A percentile compares a stretch with the other conserved stretches of the same genome.
Conservation (phyloP, 352 stramenopile genomes). For the Phytopythium ostracodes region DNA sequence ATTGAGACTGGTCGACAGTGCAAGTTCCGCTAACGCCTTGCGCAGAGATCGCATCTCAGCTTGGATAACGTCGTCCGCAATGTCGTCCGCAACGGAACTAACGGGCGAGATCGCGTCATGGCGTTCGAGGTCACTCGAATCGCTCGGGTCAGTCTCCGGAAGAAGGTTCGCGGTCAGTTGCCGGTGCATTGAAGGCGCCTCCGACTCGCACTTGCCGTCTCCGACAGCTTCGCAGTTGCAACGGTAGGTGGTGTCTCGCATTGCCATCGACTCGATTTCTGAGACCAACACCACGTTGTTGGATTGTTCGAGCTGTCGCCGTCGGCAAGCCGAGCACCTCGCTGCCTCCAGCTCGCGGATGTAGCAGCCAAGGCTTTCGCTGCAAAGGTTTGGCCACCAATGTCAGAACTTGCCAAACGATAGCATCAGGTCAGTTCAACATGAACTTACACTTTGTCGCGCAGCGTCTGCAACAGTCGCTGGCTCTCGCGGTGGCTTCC, state of each 20-base stretch:
- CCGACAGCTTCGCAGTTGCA: background rate
- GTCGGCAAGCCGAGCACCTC: constrained; percentile 14
- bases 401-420: background rate
- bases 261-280: too few relatives aligned
- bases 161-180: too few relatives aligned
- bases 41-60: constrained; percentile 46
- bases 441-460: constrained; percentile 49
- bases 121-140: background rate
- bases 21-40: constrained; percentile 32
- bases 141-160: background rate
- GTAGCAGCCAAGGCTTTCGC: constrained; percentile 48
- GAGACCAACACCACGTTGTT: too few relatives aligned
- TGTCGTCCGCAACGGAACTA: background rate
- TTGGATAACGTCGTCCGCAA: constrained; percentile 38
- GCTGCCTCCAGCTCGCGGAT: constrained; percentile 41
- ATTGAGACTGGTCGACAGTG: background rate
- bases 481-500: constrained; percentile 16
- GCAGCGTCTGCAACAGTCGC: constrained; percentile 38
- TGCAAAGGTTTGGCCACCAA: constrained; percentile 1
- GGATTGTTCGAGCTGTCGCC: too few relatives aligned
- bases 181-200: too few relatives aligned
- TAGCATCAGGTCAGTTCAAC: too few relatives aligned
- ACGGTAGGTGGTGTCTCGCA: background rate
- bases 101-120: background rate
- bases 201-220: background rate